A percentile compares a stretch with the other conserved stretches of the same genome.
phyloP scores from a whole-genome alignment of 805 yeast genomes.

The Metschnikowia baotianmanensis region DNA sequence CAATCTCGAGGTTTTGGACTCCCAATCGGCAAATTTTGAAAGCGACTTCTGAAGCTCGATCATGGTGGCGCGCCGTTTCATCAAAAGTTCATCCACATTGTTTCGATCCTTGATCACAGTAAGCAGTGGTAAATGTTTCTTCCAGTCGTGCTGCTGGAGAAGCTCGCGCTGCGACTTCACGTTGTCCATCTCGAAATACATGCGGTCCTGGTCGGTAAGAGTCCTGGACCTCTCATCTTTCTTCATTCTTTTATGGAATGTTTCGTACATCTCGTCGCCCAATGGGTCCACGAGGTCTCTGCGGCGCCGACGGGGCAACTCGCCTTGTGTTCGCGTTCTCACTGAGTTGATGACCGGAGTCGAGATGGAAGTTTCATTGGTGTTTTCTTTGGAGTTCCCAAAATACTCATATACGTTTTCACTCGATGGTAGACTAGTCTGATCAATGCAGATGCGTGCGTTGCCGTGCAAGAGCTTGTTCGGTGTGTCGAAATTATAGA shows the following conservation, averaged over 20 bases:
- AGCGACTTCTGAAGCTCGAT: constrained; percentile 43
- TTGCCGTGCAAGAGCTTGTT: constrained; percentile 26
- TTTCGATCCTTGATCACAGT: constrained; percentile 48
- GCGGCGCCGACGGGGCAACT: constrained; percentile 23
- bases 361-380: not conserved
- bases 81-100: constrained; percentile 49
- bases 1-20: constrained; percentile 28
- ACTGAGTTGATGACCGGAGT: not conserved
- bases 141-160: constrained; percentile 47
- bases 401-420: constrained; percentile 16
- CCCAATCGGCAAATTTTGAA: constrained; percentile 39
- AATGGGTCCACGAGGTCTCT: constrained; percentile 37
- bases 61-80: constrained; percentile 52
- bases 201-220: constrained; percentile 50
- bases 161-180: constrained; percentile 44
- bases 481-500: constrained; percentile 36
- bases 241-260: constrained; percentile 58
- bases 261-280: constrained; percentile 39
- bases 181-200: constrained; percentile 56
- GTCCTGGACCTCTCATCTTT: constrained; percentile 63
- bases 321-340: not conserved
- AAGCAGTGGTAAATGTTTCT: constrained; percentile 40
- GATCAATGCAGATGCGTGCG: constrained; percentile 19
- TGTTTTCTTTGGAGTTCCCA: constrained; percentile 10
- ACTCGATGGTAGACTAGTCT: constrained; percentile 7